Evolutionary conservation across 805 yeast genomes (phyloP), one percentile per base, ranked within the genome.

Genomic region (Citeromyces nyonsensis): DNA sequence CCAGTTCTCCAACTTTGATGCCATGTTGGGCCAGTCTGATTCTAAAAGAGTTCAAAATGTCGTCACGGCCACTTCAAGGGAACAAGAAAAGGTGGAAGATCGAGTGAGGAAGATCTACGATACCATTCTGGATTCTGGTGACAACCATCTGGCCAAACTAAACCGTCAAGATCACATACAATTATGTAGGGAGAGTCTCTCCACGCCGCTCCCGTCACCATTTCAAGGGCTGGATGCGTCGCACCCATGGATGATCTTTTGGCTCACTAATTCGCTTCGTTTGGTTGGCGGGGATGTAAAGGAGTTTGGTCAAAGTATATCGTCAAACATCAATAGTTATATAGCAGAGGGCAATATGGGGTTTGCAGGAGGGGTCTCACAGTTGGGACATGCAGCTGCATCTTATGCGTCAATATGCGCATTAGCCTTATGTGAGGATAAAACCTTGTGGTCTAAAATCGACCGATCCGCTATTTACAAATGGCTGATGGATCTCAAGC

Each of bases 171-270:
- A 41, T 1, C 85, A 78, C 44, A 34, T 47, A 7, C 37, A 39
- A 32, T 79, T 61, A 44, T 49, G 70, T 10, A 49, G 56, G 13
- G 36, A 45, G n/a, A 55, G 58, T 12, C 52, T 72, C 15, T 41
- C 47, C 7, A 46, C 52, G 8, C 55, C 63, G 11, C 57, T 80
- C 18, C 80, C 85, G 0, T 39, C 54, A 2, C 56, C 50, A 6
- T 77, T 66, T 48, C 47, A 51, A 3, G 64, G 65, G 0, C 58
- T 83, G 30, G 96, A 88, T 51, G 91, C 96, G 0, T 80, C 91
- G n/a, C 85, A 78, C 38, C 74, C 94, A 0, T 91, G 97, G 97
- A 56, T 88, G 45, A 36, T 81, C 1, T 88, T 80, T 48, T 91
- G 98, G 98, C 54, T 77, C 5, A 47, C 68, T 29, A 84, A 83